These are phyloP conservation scores for Pythium graminicola DNA, from an alignment of 352 stramenopile genomes.

Conservation along the genomic window DNA sequence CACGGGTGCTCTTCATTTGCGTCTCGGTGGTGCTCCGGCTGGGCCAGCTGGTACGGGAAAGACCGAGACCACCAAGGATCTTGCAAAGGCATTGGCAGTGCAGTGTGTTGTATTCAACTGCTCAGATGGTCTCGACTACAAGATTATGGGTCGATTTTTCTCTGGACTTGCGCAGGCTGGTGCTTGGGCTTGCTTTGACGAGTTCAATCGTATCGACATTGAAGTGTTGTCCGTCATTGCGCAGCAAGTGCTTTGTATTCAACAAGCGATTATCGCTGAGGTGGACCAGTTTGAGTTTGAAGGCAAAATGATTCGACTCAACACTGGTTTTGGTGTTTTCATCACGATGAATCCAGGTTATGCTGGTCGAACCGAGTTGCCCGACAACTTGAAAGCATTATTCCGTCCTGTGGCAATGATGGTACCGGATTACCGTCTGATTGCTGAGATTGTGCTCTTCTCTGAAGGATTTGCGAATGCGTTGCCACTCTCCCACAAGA, in stretches of 20 bases:
- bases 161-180: conserved; percentile 87
- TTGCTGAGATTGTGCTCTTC: conserved; percentile 93
- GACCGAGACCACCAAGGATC: conserved; percentile 95
- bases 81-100: conserved; percentile 91
- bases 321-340: conserved; percentile 3
- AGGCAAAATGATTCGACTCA: conserved; percentile 73
- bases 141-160: conserved; percentile 97
- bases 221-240: conserved; percentile 94
- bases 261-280: conserved; percentile 90
- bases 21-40: conserved; percentile 89
- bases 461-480: conserved; percentile 89
- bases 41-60: conserved; percentile 95
- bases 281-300: conserved; percentile 91
- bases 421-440: conserved; percentile 88
- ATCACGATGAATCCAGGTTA: conserved; percentile 95
- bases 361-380: conserved; percentile 87
- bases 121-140: conserved; percentile 94
- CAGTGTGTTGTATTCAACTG: conserved; percentile 96
- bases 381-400: conserved; percentile 91
- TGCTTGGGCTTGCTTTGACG: conserved; percentile 88
- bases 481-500: conserved; percentile 85
- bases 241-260: conserved; percentile 81
- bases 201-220: conserved; percentile 94
- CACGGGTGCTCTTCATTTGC: conserved; percentile 90
- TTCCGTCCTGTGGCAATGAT: conserved; percentile 93